phyloP scores from a whole-genome alignment of 1,284 basidiomycete species.

The Microbotryomycetes sp. region DNA sequence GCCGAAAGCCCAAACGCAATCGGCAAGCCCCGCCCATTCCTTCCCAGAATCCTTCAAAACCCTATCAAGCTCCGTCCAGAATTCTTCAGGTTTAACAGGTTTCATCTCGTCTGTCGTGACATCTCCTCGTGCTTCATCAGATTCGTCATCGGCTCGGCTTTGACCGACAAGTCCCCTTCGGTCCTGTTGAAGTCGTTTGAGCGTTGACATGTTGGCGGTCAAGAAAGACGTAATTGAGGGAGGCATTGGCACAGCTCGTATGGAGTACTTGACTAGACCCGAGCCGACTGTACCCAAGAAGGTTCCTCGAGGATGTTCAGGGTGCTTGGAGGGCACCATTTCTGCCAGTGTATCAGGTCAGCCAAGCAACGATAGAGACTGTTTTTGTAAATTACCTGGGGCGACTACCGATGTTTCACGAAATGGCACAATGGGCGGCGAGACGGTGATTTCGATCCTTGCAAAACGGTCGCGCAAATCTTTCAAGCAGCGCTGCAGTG shows the following conservation, averaged over 20 bases:
- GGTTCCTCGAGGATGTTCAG: conserved; percentile 67
- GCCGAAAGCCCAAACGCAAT: conserved; percentile 84
- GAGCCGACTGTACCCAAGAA: conserved; percentile 62
- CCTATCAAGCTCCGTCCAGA: conserved; percentile 66
- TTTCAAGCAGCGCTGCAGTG: conserved; percentile 76
- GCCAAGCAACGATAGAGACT: conserved; percentile 8
- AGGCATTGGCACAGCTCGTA: conserved; percentile 78
- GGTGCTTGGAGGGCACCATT: conserved; percentile 77
- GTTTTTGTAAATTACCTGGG: conserved; percentile 47
- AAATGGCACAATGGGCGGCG: conserved; percentile 95
- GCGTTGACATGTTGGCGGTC: conserved; percentile 28
- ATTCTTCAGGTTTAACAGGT: conserved; percentile 62
- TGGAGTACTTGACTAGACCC: conserved; percentile 69
- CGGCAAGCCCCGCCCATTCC: conserved; percentile 69
- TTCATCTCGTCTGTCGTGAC: conserved; percentile 45
- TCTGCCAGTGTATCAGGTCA: conserved; percentile 45
- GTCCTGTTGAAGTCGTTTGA: conserved; percentile 29
- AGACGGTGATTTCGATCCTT: conserved; percentile 82
- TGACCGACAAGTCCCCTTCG: conserved; percentile 22
- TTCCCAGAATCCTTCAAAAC: conserved; percentile 62
- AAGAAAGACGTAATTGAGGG: conserved; percentile 56
- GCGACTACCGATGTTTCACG: conserved; percentile 85
- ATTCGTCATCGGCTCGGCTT: conserved; percentile 35
- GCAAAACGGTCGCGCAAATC: conserved; percentile 94
- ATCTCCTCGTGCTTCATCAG: conserved; percentile 42